Evolutionary conservation across 176 grass and related monocot genomes (phyloP).

Genomic region (Alopecurus myosuroides): DNA sequence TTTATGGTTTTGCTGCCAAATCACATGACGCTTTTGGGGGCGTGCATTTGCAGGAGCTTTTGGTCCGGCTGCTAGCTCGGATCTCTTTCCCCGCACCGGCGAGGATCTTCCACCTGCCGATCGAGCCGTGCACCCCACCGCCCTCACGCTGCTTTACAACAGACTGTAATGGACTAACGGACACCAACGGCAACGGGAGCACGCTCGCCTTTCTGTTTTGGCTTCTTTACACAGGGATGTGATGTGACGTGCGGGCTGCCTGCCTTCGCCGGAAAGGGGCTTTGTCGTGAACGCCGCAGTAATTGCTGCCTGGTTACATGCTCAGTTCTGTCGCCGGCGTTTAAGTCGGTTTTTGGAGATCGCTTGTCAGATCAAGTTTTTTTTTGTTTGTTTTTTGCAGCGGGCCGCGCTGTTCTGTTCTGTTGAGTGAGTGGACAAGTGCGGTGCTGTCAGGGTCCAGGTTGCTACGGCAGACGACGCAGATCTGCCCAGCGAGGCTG

Average conservation of each 20-base stretch:
- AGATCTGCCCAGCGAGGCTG: not conserved
- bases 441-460: conserved; percentile 25
- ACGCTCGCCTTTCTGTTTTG: conserved; percentile 18
- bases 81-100: too few relatives aligned
- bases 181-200: conserved; percentile 7
- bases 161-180: not conserved
- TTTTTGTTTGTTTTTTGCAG: too few relatives aligned
- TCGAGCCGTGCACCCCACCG: not conserved
- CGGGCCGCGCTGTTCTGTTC: not conserved
- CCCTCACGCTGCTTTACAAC: not conserved
- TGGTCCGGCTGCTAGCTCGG: too few relatives aligned
- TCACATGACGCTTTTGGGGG: not conserved
- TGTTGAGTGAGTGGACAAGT: not conserved
- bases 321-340: not conserved
- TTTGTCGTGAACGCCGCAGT: conserved; percentile 6
- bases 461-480: not conserved
- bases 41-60: too few relatives aligned
- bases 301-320: not conserved
- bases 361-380: not conserved
- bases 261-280: not conserved
- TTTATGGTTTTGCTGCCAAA: not conserved
- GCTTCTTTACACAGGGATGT: not conserved
- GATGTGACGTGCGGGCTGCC: not conserved
- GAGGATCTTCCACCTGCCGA: not conserved
- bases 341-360: not conserved